Conservation (phyloP, 345 rosid genomes). For the Mercurialis annua region DNA sequence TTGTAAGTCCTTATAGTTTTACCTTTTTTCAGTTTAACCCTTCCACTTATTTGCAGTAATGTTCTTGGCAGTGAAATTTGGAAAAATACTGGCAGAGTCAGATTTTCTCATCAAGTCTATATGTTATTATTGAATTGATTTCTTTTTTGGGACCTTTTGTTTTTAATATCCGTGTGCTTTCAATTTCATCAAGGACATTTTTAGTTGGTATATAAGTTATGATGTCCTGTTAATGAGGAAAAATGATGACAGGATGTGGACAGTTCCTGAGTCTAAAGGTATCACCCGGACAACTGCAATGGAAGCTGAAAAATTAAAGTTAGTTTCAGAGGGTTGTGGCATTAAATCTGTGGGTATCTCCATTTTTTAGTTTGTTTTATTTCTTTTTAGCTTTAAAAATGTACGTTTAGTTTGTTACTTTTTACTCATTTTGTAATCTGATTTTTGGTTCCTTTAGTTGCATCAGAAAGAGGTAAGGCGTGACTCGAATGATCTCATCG, state of each 20-base stretch:
- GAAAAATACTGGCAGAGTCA: neutral
- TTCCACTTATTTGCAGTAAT: neutral
- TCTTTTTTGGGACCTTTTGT: neutral
- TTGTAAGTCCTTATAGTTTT: neutral
- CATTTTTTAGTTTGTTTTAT: neutral
- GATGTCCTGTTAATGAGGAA: conserved; percentile 12
- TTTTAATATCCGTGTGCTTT: no score
- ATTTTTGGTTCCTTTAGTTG: conserved; percentile 38
- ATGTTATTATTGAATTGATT: neutral
- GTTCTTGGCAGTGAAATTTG: neutral
- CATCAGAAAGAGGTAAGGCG: conserved; percentile 67
- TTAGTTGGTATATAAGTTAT: conserved; percentile 10
- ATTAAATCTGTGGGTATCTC: conserved; percentile 54
- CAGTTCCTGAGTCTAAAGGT: conserved; percentile 62
- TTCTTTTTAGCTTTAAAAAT: neutral
- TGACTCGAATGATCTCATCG: conserved; percentile 57
- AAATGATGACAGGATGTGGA: conserved; percentile 61
- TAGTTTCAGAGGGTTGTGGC: conserved; percentile 77
- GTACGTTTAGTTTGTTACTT: conserved; percentile 1
- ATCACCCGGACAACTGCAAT: conserved; percentile 49
- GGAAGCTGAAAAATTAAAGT: conserved; percentile 70
- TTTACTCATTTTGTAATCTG: conserved; percentile 30
- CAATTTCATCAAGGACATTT: neutral
- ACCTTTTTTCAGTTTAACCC: neutral
- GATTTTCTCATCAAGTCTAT: neutral